Conservation (phyloP, 441 rosid species). For the Syzygium malaccense region DNA sequence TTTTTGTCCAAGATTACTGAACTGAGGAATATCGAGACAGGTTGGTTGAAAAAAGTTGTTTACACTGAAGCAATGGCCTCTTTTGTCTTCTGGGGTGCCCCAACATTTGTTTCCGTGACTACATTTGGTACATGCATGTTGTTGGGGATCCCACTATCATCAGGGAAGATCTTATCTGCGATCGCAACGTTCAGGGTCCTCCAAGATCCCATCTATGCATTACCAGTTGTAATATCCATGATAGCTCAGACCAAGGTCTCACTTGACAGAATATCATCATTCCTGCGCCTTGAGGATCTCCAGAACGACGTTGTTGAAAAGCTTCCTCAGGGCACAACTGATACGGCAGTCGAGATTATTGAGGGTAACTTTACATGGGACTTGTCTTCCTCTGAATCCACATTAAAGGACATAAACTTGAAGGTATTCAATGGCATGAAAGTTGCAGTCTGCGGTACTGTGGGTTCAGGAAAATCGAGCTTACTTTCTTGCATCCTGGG, state of each 20-base stretch:
- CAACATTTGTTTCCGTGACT: slow-evolving; percentile 41
- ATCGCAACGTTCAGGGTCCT: slow-evolving; percentile 67
- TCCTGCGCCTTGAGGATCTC: slow-evolving; percentile 47
- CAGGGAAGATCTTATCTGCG: slow-evolving; percentile 61
- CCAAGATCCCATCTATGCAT: slow-evolving; percentile 40
- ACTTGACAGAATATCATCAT: slow-evolving; percentile 52
- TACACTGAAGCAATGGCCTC: slow-evolving; percentile 24
- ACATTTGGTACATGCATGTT: slow-evolving; percentile 50
- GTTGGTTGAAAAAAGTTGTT: slow-evolving; percentile 44
- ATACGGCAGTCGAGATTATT: slow-evolving; percentile 33
- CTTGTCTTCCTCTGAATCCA: slow-evolving; percentile 25
- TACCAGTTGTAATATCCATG: slow-evolving; percentile 52
- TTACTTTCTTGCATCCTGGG: slow-evolving; percentile 50
- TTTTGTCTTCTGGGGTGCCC: slow-evolving; percentile 47
- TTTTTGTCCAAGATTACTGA: slow-evolving; percentile 41
- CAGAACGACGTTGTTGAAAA: slow-evolving; percentile 31
- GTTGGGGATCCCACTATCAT: slow-evolving; percentile 41
- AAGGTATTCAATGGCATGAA: slow-evolving; percentile 38
- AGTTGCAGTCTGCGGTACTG: slow-evolving; percentile 63
- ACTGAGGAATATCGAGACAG: slow-evolving; percentile 31
- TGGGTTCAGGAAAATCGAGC: slow-evolving; percentile 66
- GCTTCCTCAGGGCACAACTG: slow-evolving; percentile 32
- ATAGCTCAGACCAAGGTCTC: slow-evolving; percentile 54
- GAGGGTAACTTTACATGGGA: slow-evolving; percentile 58
- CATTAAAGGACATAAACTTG: slow-evolving; percentile 34